Evolutionary conservation across 495 filamentous ascomycete species (phyloP), one percentile per base, ranked within the genome.

Genomic region (Bombardia bombarda): DNA sequence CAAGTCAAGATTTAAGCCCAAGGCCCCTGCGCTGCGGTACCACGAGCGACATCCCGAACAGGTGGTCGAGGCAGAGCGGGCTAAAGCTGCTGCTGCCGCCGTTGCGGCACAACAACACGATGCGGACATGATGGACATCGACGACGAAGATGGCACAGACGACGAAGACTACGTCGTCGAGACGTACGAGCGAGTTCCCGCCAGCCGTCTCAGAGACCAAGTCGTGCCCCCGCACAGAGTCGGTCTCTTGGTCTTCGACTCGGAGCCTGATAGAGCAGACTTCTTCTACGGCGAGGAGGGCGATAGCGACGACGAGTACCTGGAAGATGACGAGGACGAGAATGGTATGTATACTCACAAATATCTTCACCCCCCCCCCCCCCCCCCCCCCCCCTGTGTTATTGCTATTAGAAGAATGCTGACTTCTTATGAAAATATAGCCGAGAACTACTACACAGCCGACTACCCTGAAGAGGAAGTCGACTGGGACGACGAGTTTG

Each of bases 391-490:
- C n/a, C n/a, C n/a, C n/a, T n/a, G n/a, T n/a, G n/a, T n/a, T n/a
- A n/a, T n/a, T n/a, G n/a, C n/a, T n/a, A n/a, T n/a, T 5, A 25
- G 25, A 36, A 19, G 7, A 4, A 17, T 25, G 26, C 2, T 10
- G 9, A 28, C 2, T 10, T 28, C 26, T 28, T 7, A 10, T 28
- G 24, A n/a, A n/a, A 2, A 43, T 42, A n/a, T 35, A 77, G 73
- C 72, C 30, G 74, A 78, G 52, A 69, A 75, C 50, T 69, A 75
- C 46, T 74, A 75, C 40, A 55, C 68, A 1, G 64, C 69, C 7
- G 74, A 78, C 32, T 78, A 78, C 33, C 74, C 74, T 6, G 73
- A 78, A 26, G 73, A 78, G 17, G 74, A 78, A 34, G 65, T 78
- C 12, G 72, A 66, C 5, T 70, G 68, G 37, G 71, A 74, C 40